These are phyloP conservation scores for Zymoseptoria crescenta DNA, from an alignment of 2,329 filamentous ascomycete species.

Conservation along the genomic window DNA sequence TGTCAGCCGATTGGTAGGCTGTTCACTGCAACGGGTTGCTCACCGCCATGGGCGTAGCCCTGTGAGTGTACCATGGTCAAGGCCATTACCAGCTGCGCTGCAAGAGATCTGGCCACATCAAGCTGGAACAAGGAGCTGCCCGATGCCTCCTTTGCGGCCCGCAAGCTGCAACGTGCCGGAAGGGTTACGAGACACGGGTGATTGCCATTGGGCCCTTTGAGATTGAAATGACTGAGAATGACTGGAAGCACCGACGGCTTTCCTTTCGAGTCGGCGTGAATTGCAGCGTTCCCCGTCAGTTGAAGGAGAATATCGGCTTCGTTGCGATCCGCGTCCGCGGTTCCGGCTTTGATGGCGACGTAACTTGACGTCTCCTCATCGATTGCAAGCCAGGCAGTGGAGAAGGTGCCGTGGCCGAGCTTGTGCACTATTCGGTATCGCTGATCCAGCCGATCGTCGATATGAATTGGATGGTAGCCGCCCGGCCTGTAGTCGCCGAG, in stretches of 20 bases:
- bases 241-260: not conserved
- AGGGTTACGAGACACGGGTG: not conserved
- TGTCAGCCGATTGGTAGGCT: not conserved
- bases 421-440: constrained; percentile 32
- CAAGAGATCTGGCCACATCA: not conserved
- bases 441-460: constrained; percentile 16
- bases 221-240: not conserved
- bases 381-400: constrained; percentile 28
- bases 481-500: constrained; percentile 12
- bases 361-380: not conserved
- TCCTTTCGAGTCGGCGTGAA: not conserved
- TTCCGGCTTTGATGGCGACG: constrained; percentile 2
- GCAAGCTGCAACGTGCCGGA: not conserved
- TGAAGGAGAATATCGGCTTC: not conserved
- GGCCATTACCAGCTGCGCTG: not conserved
- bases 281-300: not conserved
- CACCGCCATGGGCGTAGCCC: not conserved
- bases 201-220: not conserved
- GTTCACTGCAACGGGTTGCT: not conserved
- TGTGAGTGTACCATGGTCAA: not conserved
- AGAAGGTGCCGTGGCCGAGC: constrained; percentile 30
- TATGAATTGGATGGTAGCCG: constrained; percentile 26
- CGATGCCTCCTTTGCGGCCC: not conserved
- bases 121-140: not conserved
- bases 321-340: not conserved